Base-by-base conservation (phyloP, 2,329 filamentous ascomycete genomes). In the Phoma sp. region DNA sequence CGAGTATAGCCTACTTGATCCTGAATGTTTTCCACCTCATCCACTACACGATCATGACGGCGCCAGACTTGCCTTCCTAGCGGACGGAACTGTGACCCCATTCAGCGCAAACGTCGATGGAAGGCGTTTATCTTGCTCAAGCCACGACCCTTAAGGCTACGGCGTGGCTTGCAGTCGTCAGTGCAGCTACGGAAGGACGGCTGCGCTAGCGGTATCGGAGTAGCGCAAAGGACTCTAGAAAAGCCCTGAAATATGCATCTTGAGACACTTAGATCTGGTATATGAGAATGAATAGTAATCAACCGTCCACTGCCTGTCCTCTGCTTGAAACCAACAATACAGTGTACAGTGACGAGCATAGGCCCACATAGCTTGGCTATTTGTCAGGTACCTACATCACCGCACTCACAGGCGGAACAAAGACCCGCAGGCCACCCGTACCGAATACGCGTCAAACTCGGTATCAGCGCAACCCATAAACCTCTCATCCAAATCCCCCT, bases 1-100 rank as follows among this genome's bases (percentile, higher is more conserved):
- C 6, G 27, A 33, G 13, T 33, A 33, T n/a, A 18, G 18, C 18
- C 13, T 33, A 7, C 32, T 9, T 33, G 32, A 13, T 33, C 32
- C 9, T 13, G 13, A n/a, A 13, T 4, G 32, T 22, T 7, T 29
- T 9, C 35, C 13, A 25, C 13, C 8, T 18, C n/a, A 13, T 42
- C 36, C 14, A 36, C n/a, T 10, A 39, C 27, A 13, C 22, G 5
- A 22, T 29, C 14, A n/a, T 3, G 22, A 40, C 5, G 6, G 14
- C 25, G n/a, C 13, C 23, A 38, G 33, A 32, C 32, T 48, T 35
- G 47, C 46, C 40, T 51, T 40, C 38, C 47, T 46, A 45, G 53
- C 43, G 48, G 43, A 50, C 49, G 55, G 57, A 27, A 24, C 22
- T 45, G 13, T 38, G 44, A 44, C 55, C 47, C 23, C 22, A 30